A percentile compares a stretch with the other conserved stretches of the same genome.
These are phyloP conservation scores for Knoxia roxburghii DNA, from an alignment of 257 asterid species.

Conservation along the genomic window DNA sequence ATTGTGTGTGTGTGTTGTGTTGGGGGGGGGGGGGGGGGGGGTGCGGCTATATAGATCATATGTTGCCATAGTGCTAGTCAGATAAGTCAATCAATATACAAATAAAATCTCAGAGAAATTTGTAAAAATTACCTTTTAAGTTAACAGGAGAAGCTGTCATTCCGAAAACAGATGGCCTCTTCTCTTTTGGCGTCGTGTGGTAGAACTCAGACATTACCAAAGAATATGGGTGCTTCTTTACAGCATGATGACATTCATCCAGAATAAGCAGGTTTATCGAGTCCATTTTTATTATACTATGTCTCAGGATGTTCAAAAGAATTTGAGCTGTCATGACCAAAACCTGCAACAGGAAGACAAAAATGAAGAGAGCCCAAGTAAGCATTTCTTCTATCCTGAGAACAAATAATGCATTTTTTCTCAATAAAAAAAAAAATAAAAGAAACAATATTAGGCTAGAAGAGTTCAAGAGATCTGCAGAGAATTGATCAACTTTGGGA, in stretches of 20 bases:
- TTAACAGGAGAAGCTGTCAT: constrained; percentile 99
- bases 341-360: constrained; percentile 51
- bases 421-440: no score
- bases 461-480: not conserved
- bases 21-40: no score
- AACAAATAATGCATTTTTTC: not conserved
- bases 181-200: constrained; percentile 82
- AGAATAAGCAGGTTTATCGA: constrained; percentile 81
- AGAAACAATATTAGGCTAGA: no score
- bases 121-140: constrained; percentile 98
- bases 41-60: no score
- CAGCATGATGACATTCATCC: constrained; percentile 99
- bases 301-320: constrained; percentile 91
- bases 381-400: constrained; percentile 10
- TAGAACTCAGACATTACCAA: constrained; percentile 98
- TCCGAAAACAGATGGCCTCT: constrained; percentile 95
- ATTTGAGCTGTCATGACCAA: constrained; percentile 99
- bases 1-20: no score
- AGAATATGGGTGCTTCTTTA: constrained; percentile 98
- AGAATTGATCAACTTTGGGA: not conserved
- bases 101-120: no score
- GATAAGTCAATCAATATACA: no score
- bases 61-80: no score
- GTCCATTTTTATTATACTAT: constrained; percentile 95
- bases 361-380: not conserved